phyloP scores from a whole-genome alignment of 768 basidiomycete species.

The Auricularia cornea region DNA sequence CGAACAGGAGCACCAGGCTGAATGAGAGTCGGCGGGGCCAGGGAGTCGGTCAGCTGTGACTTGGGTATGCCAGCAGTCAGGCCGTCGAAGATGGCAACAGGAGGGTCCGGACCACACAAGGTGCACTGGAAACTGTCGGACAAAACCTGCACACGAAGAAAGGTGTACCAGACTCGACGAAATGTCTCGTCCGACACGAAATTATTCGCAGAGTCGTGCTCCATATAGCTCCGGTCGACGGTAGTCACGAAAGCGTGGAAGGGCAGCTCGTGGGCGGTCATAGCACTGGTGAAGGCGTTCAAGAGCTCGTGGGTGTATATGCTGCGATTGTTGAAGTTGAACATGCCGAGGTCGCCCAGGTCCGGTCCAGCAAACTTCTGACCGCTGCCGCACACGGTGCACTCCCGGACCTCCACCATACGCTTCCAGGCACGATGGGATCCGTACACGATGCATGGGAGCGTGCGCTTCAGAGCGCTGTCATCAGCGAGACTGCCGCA shows the following conservation, averaged over 20 bases:
- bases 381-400: not conserved
- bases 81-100: constrained; percentile 11
- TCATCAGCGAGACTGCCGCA: not conserved
- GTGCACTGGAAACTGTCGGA: constrained; percentile 7
- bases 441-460: too few relatives aligned
- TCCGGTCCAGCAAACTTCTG: constrained; percentile 8
- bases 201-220: not conserved
- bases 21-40: not conserved
- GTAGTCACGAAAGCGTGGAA: constrained; percentile 10
- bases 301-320: constrained; percentile 15
- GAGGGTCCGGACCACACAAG: constrained; percentile 8
- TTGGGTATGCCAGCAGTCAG: not conserved
- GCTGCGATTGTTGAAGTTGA: constrained; percentile 14
- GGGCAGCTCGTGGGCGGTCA: constrained; percentile 12
- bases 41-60: not conserved
- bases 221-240: constrained; percentile 5
- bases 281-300: constrained; percentile 11
- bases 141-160: constrained; percentile 8
- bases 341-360: constrained; percentile 4
- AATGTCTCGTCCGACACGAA: constrained; percentile 14
- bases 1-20: not conserved
- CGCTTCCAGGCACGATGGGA: too few relatives aligned
- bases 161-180: constrained; percentile 11
- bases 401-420: not conserved
- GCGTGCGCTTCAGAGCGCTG: too few relatives aligned